Base-by-base conservation (phyloP, 306 rosid genomes). In the Elaeagnus macrophylla region DNA sequence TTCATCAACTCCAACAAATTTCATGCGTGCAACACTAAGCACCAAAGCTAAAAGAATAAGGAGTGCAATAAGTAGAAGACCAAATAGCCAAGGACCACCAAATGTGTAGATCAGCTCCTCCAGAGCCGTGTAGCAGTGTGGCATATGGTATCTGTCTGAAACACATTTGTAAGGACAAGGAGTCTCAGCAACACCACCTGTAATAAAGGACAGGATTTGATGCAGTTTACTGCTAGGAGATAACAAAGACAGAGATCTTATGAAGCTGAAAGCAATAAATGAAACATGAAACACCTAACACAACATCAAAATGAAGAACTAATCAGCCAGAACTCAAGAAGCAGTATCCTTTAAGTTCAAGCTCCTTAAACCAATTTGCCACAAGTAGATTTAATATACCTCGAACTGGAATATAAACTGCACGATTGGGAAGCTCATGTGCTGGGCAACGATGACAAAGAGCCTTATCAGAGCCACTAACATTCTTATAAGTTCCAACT, bases 11-110 rank as follows among this genome's bases (percentile, higher is more conserved):
- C 95, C 96, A 61, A 87, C 93, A 72, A 93, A 81, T 74, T 88
- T 93, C 94, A 93, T 81, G 48, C 99, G 81, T 7, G 96, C 96
- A 36, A 84, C 94, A 77, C 99, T 93, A 17, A 93, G 88, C 69
- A 87, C 99, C 79, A 93, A 57, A 57, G 99, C 96, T 51, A 93
- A 75, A 61, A 93, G 82, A 60, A 84, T 71, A 75, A 93, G 84
- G 46, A 93, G 96, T 65, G 82, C 85, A 25, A 73, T 64, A 58
- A 93, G 95, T 59, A 93, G 80, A 61, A 88, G 86, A 66, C 94
- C 89, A 62, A 93, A 93, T 53, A 84, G 59, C 99, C 96, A 93
- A 35, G 99, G 99, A 55, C 99, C 96, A 18, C 99, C 99, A 72
- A 93, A 93, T 53, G 95, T 93, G 67, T 84, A 82, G 57, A 93